phyloP scores from a whole-genome alignment of 179 eudicot species.

The Patellifolia procumbens region DNA sequence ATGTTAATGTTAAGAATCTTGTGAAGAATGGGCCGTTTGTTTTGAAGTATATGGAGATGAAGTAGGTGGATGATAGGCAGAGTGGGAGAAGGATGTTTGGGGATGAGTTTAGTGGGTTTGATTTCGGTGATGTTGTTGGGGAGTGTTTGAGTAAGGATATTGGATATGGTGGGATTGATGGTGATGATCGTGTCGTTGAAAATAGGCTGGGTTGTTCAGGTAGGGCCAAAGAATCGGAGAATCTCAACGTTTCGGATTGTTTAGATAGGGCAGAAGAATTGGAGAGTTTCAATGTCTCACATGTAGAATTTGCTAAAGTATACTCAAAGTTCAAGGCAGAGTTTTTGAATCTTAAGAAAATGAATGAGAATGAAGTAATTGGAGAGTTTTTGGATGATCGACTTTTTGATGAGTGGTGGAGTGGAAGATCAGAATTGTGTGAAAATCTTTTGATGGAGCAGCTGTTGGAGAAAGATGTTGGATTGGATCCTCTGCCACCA shows the following conservation, averaged over 20 bases:
- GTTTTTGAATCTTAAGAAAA: no score
- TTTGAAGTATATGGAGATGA: constrained; percentile 82
- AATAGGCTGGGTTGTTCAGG: constrained; percentile 36
- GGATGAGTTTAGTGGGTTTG: no score
- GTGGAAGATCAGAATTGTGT: constrained; percentile 73
- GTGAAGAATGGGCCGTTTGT: constrained; percentile 61
- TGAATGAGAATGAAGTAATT: no score
- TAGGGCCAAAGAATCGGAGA: constrained; percentile 32
- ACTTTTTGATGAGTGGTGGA: constrained; percentile 70
- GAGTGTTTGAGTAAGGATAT: constrained; percentile 42
- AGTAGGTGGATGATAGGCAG: constrained; percentile 45
- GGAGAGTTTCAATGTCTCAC: no score
- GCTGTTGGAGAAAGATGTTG: constrained; percentile 69
- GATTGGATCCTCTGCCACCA: constrained; percentile 68
- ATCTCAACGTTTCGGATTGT: constrained; percentile 49
- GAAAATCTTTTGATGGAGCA: constrained; percentile 59
- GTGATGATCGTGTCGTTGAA: constrained; percentile 17
- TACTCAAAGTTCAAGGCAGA: no score
- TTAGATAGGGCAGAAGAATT: no score
- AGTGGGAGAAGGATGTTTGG: no score
- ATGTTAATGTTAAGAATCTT: constrained; percentile 75
- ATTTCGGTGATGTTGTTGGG: no score
- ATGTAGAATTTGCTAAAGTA: no score
- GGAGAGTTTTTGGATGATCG: constrained; percentile 24
- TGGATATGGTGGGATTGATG: constrained; percentile 17